Percentiles rank a stretch among this genome's conserved stretches.
Evolutionary conservation across 78 protist genomes (phyloP).

Genomic region (Dictyostelium firmibasis): DNA sequence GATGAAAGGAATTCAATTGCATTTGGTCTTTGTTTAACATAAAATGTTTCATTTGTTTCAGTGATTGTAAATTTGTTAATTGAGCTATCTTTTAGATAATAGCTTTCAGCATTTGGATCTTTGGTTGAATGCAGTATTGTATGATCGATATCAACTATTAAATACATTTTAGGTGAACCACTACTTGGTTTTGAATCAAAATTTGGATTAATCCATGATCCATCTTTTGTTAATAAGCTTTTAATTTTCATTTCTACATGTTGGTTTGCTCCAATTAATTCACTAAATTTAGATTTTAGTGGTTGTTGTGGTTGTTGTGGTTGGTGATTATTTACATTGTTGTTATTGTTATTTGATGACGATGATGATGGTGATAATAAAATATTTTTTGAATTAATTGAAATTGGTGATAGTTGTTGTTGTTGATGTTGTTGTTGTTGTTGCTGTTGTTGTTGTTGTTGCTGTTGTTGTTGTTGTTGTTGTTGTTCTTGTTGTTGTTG

Average conservation of each 20-base stretch:
- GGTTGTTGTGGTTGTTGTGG: background rate
- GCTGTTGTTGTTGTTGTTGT: background rate
- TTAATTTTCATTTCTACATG: background rate
- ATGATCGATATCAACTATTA: slow-evolving; percentile 58
- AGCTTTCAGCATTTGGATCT: slow-evolving; percentile 6
- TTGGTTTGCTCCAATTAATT: background rate
- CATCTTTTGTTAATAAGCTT: slow-evolving; percentile 9
- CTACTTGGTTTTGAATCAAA: background rate
- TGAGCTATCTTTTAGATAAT: background rate
- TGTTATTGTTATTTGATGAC: background rate
- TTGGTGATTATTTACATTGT: background rate
- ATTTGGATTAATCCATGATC: slow-evolving; percentile 21
- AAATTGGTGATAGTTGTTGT: slow-evolving; percentile 39
- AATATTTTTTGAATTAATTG: background rate
- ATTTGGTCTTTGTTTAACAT: slow-evolving; percentile 56
- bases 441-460: background rate
- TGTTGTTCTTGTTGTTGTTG: background rate
- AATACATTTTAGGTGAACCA: slow-evolving; percentile 46
- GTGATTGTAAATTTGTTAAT: background rate
- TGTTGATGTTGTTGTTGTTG: slow-evolving; percentile 11
- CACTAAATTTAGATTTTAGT: background rate
- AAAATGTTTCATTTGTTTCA: slow-evolving; percentile 17
- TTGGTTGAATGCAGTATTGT: slow-evolving; percentile 40
- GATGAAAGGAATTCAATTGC: slow-evolving; percentile 16
- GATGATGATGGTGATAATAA: background rate